Percentiles rank a stretch among this genome's conserved stretches.
Conservation (phyloP, 2,329 filamentous ascomycete species). For the Fusarium duplospermum region DNA sequence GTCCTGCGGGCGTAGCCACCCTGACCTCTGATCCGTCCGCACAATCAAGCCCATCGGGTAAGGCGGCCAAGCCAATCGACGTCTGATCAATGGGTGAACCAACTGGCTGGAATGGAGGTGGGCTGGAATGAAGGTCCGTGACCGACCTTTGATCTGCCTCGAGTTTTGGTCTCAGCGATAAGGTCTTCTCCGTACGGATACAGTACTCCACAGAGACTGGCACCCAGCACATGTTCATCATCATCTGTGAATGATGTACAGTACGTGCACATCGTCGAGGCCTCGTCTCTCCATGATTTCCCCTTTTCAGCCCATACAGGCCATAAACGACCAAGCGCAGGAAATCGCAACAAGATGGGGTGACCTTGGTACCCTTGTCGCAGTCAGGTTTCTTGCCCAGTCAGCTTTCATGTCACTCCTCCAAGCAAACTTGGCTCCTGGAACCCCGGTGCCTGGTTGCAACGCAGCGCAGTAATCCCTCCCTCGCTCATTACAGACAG, state of each 20-base stretch:
- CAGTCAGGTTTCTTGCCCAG: conserved; percentile 27
- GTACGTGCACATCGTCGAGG: neutral
- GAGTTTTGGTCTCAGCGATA: conserved; percentile 6
- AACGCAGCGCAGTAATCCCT: conserved; percentile 3
- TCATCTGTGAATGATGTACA: neutral
- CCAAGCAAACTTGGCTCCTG: conserved; percentile 41
- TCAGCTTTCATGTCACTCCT: conserved; percentile 36
- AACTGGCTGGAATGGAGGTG: conserved; percentile 38
- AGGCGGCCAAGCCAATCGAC: conserved; percentile 32
- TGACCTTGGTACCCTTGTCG: neutral
- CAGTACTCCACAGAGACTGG: neutral
- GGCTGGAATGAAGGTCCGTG: conserved; percentile 32
- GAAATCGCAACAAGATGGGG: neutral
- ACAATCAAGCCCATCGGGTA: conserved; percentile 35
- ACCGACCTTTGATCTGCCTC: conserved; percentile 21
- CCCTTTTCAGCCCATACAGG: neutral
- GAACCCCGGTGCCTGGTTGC: conserved; percentile 18
- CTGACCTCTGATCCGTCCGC: conserved; percentile 22
- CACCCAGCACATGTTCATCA: neutral
- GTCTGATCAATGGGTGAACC: conserved; percentile 30
- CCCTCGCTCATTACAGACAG: neutral
- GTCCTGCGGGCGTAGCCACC: conserved; percentile 18
- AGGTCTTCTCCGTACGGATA: neutral
- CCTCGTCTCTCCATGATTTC: neutral
- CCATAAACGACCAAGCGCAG: neutral